Base-by-base conservation (phyloP, 1,139 yeast species). In the Geotrichum histeridarum region DNA sequence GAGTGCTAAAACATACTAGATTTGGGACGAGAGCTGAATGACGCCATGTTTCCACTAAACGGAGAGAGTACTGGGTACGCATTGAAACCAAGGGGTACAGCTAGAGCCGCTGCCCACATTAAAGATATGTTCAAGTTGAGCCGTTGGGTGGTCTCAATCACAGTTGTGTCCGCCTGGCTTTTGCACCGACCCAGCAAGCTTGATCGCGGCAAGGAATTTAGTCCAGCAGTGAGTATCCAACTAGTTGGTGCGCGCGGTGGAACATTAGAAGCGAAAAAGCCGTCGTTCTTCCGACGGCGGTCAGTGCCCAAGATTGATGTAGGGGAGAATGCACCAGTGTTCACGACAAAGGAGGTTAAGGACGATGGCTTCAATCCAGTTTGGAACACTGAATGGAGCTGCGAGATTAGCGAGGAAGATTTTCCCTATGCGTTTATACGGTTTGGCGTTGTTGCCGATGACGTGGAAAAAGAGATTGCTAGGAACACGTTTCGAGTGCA, bases 281-380 rank as follows among this genome's bases (percentile, higher is more conserved):
- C 46, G n/a, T 45, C 32, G 35, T 45, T 45, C 39, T 41, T 50
- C 32, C 35, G 50, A 48, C 35, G 48, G n/a, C 32, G 14, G 32
- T 47, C 37, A 31, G 17, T 11, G 37, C 33, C 33, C 12, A 38
- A 18, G 5, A 18, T 38, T n/a, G 38, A 68, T n/a, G 60, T 57
- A 46, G 64, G 27, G 27, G 65, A 22, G 32, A 8, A 18, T 8
- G 15, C 31, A 12, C 9, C 12, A 11, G 33, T 8, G 31, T 63
- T 57, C 59, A 66, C 64, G 55, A 68, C 53, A 78, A 88, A 0
- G 59, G 64, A 72, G 2, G 73, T 80, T 2, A 56, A 65, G 17
- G 77, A 77, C 52, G 89, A 90, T 68, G 96, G 97, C 0, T 89
- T 87, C 69, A 90, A 86, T 67, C 97, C 98, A 0, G 71, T 77